These are phyloP conservation scores for Fusarium tanahbumbuense DNA, from an alignment of 2,329 filamentous ascomycete species.

Conservation along the genomic window DNA sequence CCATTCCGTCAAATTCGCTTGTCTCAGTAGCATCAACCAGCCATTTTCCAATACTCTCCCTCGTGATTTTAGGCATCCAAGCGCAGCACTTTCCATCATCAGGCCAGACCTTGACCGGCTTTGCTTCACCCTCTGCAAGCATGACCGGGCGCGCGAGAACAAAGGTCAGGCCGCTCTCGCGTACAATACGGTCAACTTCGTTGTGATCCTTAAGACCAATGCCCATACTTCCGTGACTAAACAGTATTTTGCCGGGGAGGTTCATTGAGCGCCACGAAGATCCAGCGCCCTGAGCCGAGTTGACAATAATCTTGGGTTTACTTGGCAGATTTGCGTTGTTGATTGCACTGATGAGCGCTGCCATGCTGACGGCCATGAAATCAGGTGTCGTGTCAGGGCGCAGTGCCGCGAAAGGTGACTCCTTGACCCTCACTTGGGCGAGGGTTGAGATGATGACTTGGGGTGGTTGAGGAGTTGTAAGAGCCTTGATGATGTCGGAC, in stretches of 20 bases:
- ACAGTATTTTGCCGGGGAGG: conserved; percentile 13
- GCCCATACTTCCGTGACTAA: conserved; percentile 28
- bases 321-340: rapidly evolving
- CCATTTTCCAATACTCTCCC: conserved; percentile 26
- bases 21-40: conserved; percentile 22
- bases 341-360: background rate
- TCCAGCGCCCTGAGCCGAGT: conserved; percentile 13
- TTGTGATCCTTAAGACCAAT: conserved; percentile 27
- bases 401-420: conserved; percentile 13
- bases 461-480: background rate
- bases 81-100: conserved; percentile 33
- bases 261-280: conserved; percentile 32
- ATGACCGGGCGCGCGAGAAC: conserved; percentile 24
- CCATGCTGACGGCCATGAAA: conserved; percentile 27
- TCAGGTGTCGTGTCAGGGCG: conserved; percentile 25
- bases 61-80: conserved; percentile 34
- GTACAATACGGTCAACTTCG: conserved; percentile 12
- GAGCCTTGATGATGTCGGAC: conserved; percentile 1
- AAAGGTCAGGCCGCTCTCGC: conserved; percentile 10
- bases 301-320: conserved; percentile 12
- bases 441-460: conserved; percentile 16
- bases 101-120: conserved; percentile 23
- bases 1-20: conserved; percentile 10
- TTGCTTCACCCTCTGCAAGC: conserved; percentile 15
- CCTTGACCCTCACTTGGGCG: conserved; percentile 13